Evolutionary conservation across 2,329 filamentous ascomycete species (phyloP), one percentile per base, ranked within the genome.

Genomic region (Aspergillus piperis): DNA sequence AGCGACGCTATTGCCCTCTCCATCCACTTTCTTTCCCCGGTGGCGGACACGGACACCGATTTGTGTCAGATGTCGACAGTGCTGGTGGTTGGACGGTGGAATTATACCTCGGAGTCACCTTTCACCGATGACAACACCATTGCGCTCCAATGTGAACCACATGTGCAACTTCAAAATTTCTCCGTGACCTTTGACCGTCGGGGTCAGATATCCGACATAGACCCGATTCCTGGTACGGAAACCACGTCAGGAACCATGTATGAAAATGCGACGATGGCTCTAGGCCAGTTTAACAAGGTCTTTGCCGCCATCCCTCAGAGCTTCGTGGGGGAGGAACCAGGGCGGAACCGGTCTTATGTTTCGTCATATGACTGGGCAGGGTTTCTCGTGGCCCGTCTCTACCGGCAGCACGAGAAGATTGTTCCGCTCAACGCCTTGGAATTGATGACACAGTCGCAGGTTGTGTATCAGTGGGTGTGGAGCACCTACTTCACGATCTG

Each of bases 331-430:
- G 70, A 72, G 38, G 66, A 67, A 2, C 63, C 66, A 3, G 47
- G 63, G 17, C 47, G 48, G n/a, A 60, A 70, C n/a, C 66, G 68
- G 8, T 65, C 64, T 1, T 71, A 71, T 41, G 64, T 72, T 8
- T 68, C 71, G 1, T 73, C 71, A 0, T 75, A 75, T 25, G 73
- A 75, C 47, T 75, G 73, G 73, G 72, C 73, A 1, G 73, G 73
- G 0, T 75, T 74, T 42, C 64, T 75, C 15, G 71, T 74, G 36
- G 70, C 71, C 6, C 70, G 71, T 13, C 59, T 75, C 3, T 75
- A 75, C 41, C 65, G 71, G 32, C 70, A 67, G n/a, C 63, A 60
- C 21, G 64, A 69, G 21, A 51, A 67, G 1, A 64, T 74, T 25
- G 64, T 66, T n/a, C 60, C 67, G 0, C 61, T 75, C 11, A 56